phyloP scores from a whole-genome alignment of 1,284 basidiomycete genomes.

The Irpex sp. region DNA sequence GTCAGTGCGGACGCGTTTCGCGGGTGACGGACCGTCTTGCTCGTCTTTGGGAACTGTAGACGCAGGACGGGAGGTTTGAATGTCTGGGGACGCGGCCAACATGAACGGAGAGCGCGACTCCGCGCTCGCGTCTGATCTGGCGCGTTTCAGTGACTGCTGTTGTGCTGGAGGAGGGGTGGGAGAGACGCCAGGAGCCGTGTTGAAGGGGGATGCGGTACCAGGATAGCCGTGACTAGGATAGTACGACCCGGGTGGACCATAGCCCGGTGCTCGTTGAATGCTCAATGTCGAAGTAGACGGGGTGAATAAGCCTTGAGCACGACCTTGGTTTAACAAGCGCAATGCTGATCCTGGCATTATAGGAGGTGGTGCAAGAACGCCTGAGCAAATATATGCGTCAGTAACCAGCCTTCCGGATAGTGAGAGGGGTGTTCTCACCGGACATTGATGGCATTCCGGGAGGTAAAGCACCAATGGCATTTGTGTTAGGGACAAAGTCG shows the following conservation, averaged over 20 bases:
- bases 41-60: slow-evolving; percentile 42
- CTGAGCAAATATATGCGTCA: slow-evolving; percentile 21
- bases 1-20: slow-evolving; percentile 59
- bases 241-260: slow-evolving; percentile 28
- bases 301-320: slow-evolving; percentile 81
- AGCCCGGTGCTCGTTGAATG: slow-evolving; percentile 32
- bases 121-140: slow-evolving; percentile 44
- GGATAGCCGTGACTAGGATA: slow-evolving; percentile 29
- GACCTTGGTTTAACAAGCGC: slow-evolving; percentile 76
- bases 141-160: slow-evolving; percentile 39
- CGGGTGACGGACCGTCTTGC: slow-evolving; percentile 52
- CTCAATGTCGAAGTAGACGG: slow-evolving; percentile 62
- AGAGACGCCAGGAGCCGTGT: slow-evolving; percentile 29
- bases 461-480: slow-evolving; percentile 58
- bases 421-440: slow-evolving; percentile 2
- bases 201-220: slow-evolving; percentile 42
- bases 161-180: slow-evolving; percentile 55
- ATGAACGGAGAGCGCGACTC: slow-evolving; percentile 1
- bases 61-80: slow-evolving; percentile 43
- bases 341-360: slow-evolving; percentile 81
- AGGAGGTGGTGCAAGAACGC: slow-evolving; percentile 66
- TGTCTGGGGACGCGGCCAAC: slow-evolving; percentile 40
- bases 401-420: not conserved
- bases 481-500: slow-evolving; percentile 83
- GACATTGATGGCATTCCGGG: slow-evolving; percentile 34